Evolutionary conservation across 2,329 filamentous ascomycete species (phyloP), one percentile per base, ranked within the genome.

Genomic region (Scedosporium minutisporum): DNA sequence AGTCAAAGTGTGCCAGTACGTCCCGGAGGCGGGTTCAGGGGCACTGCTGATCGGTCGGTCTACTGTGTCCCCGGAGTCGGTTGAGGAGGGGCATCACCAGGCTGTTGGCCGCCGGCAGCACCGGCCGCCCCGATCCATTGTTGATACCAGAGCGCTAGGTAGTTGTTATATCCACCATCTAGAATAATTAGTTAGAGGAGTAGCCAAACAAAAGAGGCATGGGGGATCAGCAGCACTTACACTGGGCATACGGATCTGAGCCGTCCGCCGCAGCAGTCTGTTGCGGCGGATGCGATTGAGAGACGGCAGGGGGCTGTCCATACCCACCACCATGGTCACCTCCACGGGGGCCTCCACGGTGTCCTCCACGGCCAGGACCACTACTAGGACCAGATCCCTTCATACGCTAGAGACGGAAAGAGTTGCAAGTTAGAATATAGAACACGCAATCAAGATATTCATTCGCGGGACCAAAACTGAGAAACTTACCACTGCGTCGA

Each of bases 141-240:
- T 70, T 90, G 87, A 76, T 91, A 93, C 90, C 90, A 95, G 68
- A 93, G 80, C 48, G 88, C 85, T 64, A 91, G 76, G 72, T 93
- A 95, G 68, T 88, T 88, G 68, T 92, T 83, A 74, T 93, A 93
- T 65, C 90, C 90, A 67, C 90, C 90, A 75, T 93, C 85, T 87
- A 65, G 6, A n/a, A 25, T 14, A 29, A n/a, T 61, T 72, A 65
- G 72, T 72, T 67, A 65, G 66, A 46, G 25, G 21, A 57, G 48
- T 9, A 61, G 38, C 27, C 12, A 10, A 16, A 18, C 23, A 29
- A 38, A 12, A n/a, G 7, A 46, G 25, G 12, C 21, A 62, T 57
- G 62, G 63, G 9, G 33, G 27, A 9, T 12, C 27, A 10, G 14
- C 14, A 33, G 23, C 25, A 78, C 84, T 78, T 78, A 87, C 85